A percentile compares a stretch with the other conserved stretches of the same genome.
Conservation (phyloP, 352 stramenopile species). For the Halophytophthora polymorphica region DNA sequence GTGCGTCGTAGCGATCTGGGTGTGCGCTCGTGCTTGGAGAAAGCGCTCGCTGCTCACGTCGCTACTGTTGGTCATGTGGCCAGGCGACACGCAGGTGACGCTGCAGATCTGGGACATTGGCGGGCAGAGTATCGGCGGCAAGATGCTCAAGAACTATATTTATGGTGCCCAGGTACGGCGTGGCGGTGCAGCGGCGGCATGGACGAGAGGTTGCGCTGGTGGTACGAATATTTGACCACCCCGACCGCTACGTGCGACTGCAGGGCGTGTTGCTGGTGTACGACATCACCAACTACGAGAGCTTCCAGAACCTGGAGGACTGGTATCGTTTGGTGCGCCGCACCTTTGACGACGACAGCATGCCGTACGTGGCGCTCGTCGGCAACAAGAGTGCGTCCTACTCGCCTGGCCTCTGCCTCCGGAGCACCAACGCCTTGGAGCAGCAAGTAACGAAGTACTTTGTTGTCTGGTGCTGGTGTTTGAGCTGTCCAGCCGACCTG, state of each 20-base stretch:
- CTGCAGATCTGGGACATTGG: conserved; percentile 95
- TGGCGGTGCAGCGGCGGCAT: background rate
- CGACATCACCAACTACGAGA: conserved; percentile 96
- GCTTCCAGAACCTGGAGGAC: conserved; percentile 94
- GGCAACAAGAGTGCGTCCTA: conserved; percentile 87
- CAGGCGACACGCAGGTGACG: conserved; percentile 88
- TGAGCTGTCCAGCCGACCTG: conserved; percentile 66
- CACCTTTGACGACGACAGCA: conserved; percentile 81
- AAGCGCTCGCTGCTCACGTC: background rate
- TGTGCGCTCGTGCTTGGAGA: too few species aligned
- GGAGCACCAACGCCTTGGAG: background rate
- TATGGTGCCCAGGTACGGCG: conserved; percentile 82
- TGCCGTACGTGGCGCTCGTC: conserved; percentile 89
- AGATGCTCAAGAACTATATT: conserved; percentile 93
- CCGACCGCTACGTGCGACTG: background rate
- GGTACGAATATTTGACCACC: background rate
- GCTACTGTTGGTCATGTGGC: background rate
- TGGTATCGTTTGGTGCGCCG: conserved; percentile 91
- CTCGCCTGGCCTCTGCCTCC: background rate
- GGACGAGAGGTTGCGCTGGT: background rate
- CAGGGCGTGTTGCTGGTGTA: conserved; percentile 91
- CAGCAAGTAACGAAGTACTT: background rate
- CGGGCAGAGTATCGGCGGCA: conserved; percentile 88
- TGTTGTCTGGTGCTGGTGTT: too few species aligned
- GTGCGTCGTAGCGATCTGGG: too few species aligned